phyloP scores from a whole-genome alignment of 495 filamentous ascomycete species.

The Aspergillus panamensis region DNA sequence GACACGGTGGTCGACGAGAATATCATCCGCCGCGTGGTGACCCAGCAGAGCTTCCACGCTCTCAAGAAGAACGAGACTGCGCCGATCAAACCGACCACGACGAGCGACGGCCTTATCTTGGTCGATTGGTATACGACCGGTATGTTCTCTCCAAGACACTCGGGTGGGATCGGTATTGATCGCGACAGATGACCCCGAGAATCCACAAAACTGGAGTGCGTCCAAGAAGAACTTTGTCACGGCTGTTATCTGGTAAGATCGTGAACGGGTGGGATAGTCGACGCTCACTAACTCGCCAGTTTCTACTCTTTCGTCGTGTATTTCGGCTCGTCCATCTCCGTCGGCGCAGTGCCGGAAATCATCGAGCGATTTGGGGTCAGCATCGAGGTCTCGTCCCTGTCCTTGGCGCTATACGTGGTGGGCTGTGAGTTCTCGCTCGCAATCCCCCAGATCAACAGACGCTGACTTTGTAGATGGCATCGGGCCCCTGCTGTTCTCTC shows the following conservation, averaged over 20 bases:
- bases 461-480: conserved; percentile 11
- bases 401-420: neutral
- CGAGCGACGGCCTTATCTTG: neutral
- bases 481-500: conserved; percentile 42
- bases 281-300: neutral
- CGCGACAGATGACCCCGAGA: conserved; percentile 5
- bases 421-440: neutral
- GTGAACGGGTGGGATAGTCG: neutral
- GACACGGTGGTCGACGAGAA: neutral
- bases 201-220: conserved; percentile 9
- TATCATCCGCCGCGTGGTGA: neutral
- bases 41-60: neutral
- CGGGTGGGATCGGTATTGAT: neutral
- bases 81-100: neutral
- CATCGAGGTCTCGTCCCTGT: neutral
- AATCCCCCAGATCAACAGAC: neutral
- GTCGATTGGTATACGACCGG: conserved; percentile 8
- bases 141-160: neutral
- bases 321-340: conserved; percentile 1
- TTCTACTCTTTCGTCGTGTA: conserved; percentile 6
- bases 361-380: neutral
- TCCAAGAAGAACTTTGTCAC: conserved; percentile 2
- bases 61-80: neutral
- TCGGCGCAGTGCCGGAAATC: neutral
- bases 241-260: neutral